Conservation (phyloP, 1,284 basidiomycete genomes). For the Apiotrichum akiyoshidainum region DNA sequence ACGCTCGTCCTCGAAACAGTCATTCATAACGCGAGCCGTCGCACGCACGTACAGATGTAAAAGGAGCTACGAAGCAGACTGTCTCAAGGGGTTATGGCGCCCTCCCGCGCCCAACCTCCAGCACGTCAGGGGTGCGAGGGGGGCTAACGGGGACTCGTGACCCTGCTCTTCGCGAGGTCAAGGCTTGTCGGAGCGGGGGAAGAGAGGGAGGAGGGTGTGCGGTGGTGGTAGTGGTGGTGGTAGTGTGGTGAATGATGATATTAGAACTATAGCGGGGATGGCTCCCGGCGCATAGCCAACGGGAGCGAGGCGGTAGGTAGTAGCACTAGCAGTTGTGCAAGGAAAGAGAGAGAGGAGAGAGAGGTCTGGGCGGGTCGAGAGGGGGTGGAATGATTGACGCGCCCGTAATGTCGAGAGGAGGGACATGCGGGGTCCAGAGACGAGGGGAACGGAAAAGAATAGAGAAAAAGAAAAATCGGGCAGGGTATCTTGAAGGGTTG, state of each 20-base stretch:
- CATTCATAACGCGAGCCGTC: not conserved
- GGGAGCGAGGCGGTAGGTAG: not conserved
- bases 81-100: conserved; percentile 24
- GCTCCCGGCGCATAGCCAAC: not conserved
- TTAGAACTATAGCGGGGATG: conserved; percentile 1
- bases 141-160: conserved; percentile 34
- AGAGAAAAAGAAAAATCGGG: not conserved
- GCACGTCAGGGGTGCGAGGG: conserved; percentile 17
- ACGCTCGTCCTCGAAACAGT: not conserved
- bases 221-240: conserved; percentile 1
- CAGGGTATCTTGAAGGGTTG: not conserved
- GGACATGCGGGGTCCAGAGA: not conserved
- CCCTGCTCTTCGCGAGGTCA: conserved; percentile 19
- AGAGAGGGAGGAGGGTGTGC: conserved; percentile 2
- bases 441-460: not conserved
- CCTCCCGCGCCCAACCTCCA: conserved; percentile 42
- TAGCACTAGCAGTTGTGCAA: not conserved
- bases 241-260: not conserved
- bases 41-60: not conserved
- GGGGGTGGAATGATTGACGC: not conserved
- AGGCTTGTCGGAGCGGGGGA: conserved; percentile 8
- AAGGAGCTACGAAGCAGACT: not conserved
- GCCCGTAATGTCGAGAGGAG: not conserved
- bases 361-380: not conserved
- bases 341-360: conserved; percentile 7